Evolutionary conservation across 1,284 basidiomycete species (phyloP), one percentile per base, ranked within the genome.

Genomic region (Rhizoctonia solani): DNA sequence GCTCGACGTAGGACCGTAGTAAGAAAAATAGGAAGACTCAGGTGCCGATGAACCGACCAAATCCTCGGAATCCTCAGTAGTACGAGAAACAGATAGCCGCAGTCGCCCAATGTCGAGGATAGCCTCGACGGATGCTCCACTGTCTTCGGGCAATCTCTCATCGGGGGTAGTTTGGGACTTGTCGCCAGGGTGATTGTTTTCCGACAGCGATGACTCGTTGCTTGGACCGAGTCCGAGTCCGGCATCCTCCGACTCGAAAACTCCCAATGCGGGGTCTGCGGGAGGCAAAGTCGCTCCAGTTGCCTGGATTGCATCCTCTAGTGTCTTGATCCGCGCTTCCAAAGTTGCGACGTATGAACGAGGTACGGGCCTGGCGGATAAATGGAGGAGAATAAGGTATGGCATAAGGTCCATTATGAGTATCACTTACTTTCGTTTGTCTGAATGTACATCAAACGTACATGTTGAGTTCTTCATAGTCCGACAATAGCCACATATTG

Each of bases 401-500:
- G 9, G 16, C 9, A 39, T 16, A 8, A 39, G 8, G 9, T 39
- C 8, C 8, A 8, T 39, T 39, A 39, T 16, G 16, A 16, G 9
- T 16, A 8, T 8, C 9, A 52, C 58, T 61, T 27, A 61, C 58
- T 47, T 61, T 23, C 58, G 58, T 19, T 47, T 47, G 32, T 61
- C 58, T 30, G 58, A 52, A 34, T 65, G 59, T 13, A 61, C 27
- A n/a, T 61, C 46, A 52, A 61, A 52, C 19, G 23, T 49, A 25
- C 58, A 61, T 19, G 46, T 41, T 23, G 11, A 29, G 39, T 52
- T 52, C 46, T 65, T 53, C 59, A 65, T 52, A 14, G 27, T 27
- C 25, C 37, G 47, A 30, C 49, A 65, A 32, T 53, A 65, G 14
- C 59, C 59, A n/a, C 59, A 65, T 39, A 65, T 32, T 23, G 59